Evolutionary conservation across 2,329 filamentous ascomycete genomes (phyloP).

Genomic region (Juglanconis sp.): DNA sequence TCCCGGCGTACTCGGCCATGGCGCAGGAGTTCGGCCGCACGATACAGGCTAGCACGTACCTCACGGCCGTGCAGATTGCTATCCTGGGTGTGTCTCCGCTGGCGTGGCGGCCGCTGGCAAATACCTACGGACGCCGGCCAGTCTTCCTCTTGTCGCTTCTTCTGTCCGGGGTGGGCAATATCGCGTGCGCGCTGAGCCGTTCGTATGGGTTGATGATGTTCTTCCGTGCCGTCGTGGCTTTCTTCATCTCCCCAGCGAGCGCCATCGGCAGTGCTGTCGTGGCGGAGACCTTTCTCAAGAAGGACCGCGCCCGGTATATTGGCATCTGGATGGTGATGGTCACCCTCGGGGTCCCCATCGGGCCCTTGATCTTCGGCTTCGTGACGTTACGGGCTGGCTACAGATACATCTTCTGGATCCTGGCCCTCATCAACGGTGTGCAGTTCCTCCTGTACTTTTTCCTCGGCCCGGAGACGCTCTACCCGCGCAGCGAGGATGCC

Average conservation of each 20-base stretch:
- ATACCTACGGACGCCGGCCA: constrained; percentile 32
- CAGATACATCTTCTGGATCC: constrained; percentile 1
- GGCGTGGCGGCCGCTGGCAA: constrained; percentile 1
- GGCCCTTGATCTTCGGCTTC: constrained; percentile 23
- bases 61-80: neutral
- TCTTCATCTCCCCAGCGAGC: constrained; percentile 52
- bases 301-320: constrained; percentile 47
- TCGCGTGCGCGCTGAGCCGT: constrained; percentile 47
- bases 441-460: constrained; percentile 54
- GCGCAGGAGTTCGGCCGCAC: constrained; percentile 40
- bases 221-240: constrained; percentile 47
- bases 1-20: constrained; percentile 47
- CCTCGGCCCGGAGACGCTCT: constrained; percentile 50
- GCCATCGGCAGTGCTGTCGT: constrained; percentile 45
- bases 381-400: constrained; percentile 34
- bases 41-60: constrained; percentile 22
- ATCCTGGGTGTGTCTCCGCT: constrained; percentile 1
- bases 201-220: constrained; percentile 46
- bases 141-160: constrained; percentile 49
- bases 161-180: constrained; percentile 44
- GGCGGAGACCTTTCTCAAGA: constrained; percentile 53
- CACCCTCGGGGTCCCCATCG: constrained; percentile 15
- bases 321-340: constrained; percentile 45
- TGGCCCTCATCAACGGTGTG: constrained; percentile 37
- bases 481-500: constrained; percentile 33